Evolutionary conservation across 2,329 filamentous ascomycete species (phyloP).

Genomic region (Hymenoscyphus repandus): DNA sequence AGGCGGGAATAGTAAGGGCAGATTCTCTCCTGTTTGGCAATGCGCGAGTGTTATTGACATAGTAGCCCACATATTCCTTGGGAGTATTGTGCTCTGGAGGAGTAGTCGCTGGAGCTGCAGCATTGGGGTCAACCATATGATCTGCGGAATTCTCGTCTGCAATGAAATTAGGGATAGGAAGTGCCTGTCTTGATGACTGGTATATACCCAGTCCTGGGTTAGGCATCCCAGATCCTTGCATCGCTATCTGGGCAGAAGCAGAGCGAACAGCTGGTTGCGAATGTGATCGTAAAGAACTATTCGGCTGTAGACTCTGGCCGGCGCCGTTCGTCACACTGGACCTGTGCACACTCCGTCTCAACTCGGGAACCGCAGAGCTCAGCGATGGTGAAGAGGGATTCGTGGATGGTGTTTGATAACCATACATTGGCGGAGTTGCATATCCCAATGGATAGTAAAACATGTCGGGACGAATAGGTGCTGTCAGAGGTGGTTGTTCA

Average conservation of each 20-base stretch:
- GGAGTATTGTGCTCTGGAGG: constrained; percentile 24
- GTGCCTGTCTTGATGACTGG: constrained; percentile 26
- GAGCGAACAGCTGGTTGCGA: constrained; percentile 55
- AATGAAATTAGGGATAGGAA: constrained; percentile 50
- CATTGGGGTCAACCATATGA: constrained; percentile 12
- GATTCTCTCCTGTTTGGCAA: constrained; percentile 19
- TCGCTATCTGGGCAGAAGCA: constrained; percentile 31
- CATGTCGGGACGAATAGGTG: constrained; percentile 51
- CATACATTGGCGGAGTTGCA: constrained; percentile 40
- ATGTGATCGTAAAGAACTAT: constrained; percentile 56
- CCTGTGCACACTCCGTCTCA: constrained; percentile 52
- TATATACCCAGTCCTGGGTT: constrained; percentile 33
- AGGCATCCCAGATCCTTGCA: constrained; percentile 34
- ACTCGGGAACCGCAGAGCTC: constrained; percentile 42
- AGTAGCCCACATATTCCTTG: constrained; percentile 33
- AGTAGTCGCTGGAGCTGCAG: constrained; percentile 14
- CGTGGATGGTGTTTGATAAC: constrained; percentile 45
- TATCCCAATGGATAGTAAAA: constrained; percentile 45
- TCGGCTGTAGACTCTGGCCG: constrained; percentile 39
- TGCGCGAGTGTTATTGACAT: constrained; percentile 25
- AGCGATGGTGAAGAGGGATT: constrained; percentile 54
- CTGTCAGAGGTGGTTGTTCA: constrained; percentile 55
- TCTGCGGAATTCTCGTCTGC: constrained; percentile 41
- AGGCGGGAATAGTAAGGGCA: constrained; percentile 26
- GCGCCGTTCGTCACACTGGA: constrained; percentile 46